phyloP scores from a whole-genome alignment of 768 basidiomycete genomes.

The Cystofilobasidium bisporidii region DNA sequence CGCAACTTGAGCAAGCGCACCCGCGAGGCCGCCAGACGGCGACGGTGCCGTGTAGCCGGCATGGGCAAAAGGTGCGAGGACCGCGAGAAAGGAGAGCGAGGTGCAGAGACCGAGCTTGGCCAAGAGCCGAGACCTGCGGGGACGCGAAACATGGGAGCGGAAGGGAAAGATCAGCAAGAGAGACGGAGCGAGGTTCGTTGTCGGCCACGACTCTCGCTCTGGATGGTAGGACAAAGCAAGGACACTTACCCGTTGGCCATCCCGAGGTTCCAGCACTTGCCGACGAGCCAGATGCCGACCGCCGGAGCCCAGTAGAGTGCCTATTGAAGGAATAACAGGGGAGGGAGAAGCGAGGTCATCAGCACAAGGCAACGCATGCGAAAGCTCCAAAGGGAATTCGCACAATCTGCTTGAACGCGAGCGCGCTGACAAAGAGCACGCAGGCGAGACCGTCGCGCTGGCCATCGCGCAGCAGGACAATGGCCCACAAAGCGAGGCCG shows the following conservation, averaged over 20 bases:
- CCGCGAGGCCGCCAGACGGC: constrained; percentile 29
- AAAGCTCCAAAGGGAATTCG: background rate
- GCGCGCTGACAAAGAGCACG: constrained; percentile 66
- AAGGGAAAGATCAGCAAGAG: too few species aligned
- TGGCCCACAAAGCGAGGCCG: constrained; percentile 45
- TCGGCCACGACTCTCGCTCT: too few species aligned
- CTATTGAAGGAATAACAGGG: constrained; percentile 39
- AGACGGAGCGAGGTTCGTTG: too few species aligned
- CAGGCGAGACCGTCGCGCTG: constrained; percentile 67
- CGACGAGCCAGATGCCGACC: constrained; percentile 78
- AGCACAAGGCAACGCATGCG: background rate
- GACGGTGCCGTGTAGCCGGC: constrained; percentile 39
- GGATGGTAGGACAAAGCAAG: too few species aligned
- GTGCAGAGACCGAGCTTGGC: constrained; percentile 58
- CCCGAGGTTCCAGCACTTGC: constrained; percentile 81
- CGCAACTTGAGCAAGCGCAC: constrained; percentile 39
- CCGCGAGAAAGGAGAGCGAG: constrained; percentile 51
- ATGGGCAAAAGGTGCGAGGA: constrained; percentile 67
- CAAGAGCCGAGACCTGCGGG: constrained; percentile 49
- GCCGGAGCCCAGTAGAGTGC: constrained; percentile 86
- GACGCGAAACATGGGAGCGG: too few species aligned
- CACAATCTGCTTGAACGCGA: constrained; percentile 85
- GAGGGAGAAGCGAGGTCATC: background rate
- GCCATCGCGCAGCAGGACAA: constrained; percentile 36
- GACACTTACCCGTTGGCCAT: constrained; percentile 55